These are phyloP conservation scores for Butyriboletus loyo DNA, from an alignment of 768 basidiomycete species.

Conservation along the genomic window DNA sequence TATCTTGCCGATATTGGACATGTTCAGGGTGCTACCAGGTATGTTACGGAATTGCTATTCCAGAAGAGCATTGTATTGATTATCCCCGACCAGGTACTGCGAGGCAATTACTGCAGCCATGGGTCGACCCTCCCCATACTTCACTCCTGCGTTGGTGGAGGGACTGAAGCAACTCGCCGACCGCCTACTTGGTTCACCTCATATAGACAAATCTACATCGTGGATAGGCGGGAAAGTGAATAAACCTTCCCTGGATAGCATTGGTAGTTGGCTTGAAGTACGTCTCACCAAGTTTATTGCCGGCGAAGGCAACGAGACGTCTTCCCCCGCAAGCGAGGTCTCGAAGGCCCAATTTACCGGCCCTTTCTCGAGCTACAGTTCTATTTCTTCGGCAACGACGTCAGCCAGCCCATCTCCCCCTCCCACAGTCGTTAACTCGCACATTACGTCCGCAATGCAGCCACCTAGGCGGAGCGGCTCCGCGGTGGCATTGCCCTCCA, in stretches of 20 bases:
- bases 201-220: constrained; percentile 72
- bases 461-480: constrained; percentile 66
- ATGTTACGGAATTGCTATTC: not conserved
- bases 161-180: constrained; percentile 78
- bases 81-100: constrained; percentile 74
- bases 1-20: constrained; percentile 81
- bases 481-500: constrained; percentile 55
- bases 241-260: constrained; percentile 88
- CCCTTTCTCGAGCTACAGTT: constrained; percentile 90
- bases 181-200: constrained; percentile 68
- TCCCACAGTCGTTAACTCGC: constrained; percentile 45
- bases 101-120: constrained; percentile 79
- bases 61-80: constrained; percentile 2
- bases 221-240: constrained; percentile 87
- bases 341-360: constrained; percentile 51
- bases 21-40: constrained; percentile 74
- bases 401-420: constrained; percentile 78
- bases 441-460: constrained; percentile 31
- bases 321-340: constrained; percentile 34
- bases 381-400: constrained; percentile 78
- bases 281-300: constrained; percentile 93
- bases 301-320: constrained; percentile 68
- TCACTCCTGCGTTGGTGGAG: constrained; percentile 61
- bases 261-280: constrained; percentile 91
- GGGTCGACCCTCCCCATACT: constrained; percentile 61